A percentile compares a stretch with the other conserved stretches of the same genome.
phyloP scores from a whole-genome alignment of 768 basidiomycete species.

The Kwoniella mangroviensis region DNA sequence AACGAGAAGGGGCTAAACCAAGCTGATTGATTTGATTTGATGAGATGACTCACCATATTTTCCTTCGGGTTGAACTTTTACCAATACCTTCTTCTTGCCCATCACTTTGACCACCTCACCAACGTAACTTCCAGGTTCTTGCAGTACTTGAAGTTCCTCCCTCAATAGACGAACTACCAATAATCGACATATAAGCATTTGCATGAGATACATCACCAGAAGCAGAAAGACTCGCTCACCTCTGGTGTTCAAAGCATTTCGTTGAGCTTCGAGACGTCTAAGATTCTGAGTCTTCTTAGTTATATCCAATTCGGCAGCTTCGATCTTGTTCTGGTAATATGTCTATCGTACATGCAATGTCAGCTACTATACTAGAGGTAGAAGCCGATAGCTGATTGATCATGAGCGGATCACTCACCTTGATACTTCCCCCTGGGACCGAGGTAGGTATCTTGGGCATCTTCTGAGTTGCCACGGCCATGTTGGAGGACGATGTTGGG shows the following conservation, averaged over 20 bases:
- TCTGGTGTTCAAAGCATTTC: conserved; percentile 94
- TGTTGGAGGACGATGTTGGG: conserved; percentile 6
- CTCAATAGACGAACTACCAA: conserved; percentile 77
- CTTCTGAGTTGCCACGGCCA: conserved; percentile 45
- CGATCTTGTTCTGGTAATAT: conserved; percentile 96
- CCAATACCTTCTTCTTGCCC: conserved; percentile 98
- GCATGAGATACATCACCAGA: background rate
- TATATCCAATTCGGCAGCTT: conserved; percentile 86
- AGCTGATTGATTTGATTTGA: conserved; percentile 2
- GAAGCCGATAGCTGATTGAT: background rate
- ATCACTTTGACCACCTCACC: conserved; percentile 98
- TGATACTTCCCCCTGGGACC: conserved; percentile 41
- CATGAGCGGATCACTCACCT: conserved; percentile 30
- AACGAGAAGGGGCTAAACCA: background rate
- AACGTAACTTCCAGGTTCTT: conserved; percentile 96
- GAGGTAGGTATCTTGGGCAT: conserved; percentile 33
- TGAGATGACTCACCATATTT: conserved; percentile 81
- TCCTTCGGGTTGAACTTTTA: conserved; percentile 98
- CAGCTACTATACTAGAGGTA: background rate
- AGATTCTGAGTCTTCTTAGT: conserved; percentile 97
- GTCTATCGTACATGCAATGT: conserved; percentile 61
- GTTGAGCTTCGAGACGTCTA: conserved; percentile 90
- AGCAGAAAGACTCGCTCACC: conserved; percentile 62
- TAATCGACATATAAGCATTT: background rate
- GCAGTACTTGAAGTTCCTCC: conserved; percentile 89